Percentiles rank a stretch among this genome's conserved stretches.
These are phyloP conservation scores for Ustilago vetiveriae DNA, from an alignment of 1,284 basidiomycete species.

Conservation along the genomic window DNA sequence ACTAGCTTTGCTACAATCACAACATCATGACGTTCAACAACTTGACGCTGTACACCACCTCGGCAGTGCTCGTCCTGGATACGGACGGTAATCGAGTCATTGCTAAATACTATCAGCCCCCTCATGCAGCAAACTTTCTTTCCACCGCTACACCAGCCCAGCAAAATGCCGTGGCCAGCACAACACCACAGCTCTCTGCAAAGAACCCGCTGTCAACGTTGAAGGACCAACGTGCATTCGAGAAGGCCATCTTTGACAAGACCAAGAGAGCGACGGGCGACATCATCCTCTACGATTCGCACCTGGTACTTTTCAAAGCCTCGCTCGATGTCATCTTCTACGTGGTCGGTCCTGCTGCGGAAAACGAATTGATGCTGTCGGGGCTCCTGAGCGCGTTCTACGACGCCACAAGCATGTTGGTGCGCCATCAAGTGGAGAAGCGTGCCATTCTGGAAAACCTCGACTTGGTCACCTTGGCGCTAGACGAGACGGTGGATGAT, in stretches of 20 bases:
- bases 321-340: constrained; percentile 95
- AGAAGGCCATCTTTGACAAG: constrained; percentile 94
- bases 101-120: constrained; percentile 90
- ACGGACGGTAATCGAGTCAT: constrained; percentile 91
- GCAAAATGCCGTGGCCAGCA: constrained; percentile 42
- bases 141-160: constrained; percentile 46
- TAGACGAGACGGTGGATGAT: constrained; percentile 98
- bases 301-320: constrained; percentile 91
- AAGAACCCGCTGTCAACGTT: constrained; percentile 75
- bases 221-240: constrained; percentile 94
- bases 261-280: constrained; percentile 71
- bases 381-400: constrained; percentile 82
- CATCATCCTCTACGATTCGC: constrained; percentile 89
- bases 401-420: constrained; percentile 84
- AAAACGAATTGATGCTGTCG: constrained; percentile 97
- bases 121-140: constrained; percentile 70
- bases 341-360: constrained; percentile 84
- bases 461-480: constrained; percentile 88
- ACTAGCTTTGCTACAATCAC: neutral
- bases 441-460: constrained; percentile 92
- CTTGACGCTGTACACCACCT: constrained; percentile 65
- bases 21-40: constrained; percentile 57
- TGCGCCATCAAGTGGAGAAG: constrained; percentile 90
- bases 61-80: constrained; percentile 84
- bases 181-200: constrained; percentile 51